Base-by-base conservation (phyloP, 345 rosid genomes). In the Brassica juncea region DNA sequence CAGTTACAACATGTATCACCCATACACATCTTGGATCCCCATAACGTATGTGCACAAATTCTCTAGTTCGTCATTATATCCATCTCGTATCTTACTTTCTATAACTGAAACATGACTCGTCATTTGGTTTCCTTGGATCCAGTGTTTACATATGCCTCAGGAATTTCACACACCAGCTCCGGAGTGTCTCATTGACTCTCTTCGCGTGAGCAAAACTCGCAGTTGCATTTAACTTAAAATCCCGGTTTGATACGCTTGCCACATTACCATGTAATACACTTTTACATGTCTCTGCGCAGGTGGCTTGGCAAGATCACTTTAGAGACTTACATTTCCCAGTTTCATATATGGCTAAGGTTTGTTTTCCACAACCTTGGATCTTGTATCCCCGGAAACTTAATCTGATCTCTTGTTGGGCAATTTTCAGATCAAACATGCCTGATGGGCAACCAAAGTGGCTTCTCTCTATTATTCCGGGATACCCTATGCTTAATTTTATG, bases 391-490 rank as follows among this genome's bases (percentile, higher is more conserved):
- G 2, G 5, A 79, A 73, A 16, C 32, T 3, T 25, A 23, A 23
- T 23, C 25, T 23, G 25, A 49, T 15, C 30, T 19, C 44, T 49
- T 70, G 55, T 49, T 80, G 37, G 39, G 28, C 8, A 62, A 67
- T 25, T 32, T 76, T 59, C 93, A 93, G 97, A 85, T 90, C 97
- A 2, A 87, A 93, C 82, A 8, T 85, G 57, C 89, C 99, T 74
- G 87, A 91, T 73, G 99, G 99, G 74, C 99, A 95, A 81, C 99
- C 98, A 21, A 95, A 95, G 82, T 95, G 99, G 99, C 99, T 95
- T 78, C 96, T 93, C 82, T 89, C 89, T 62, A 9, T 95, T 15
- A 85, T 95, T 84, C 99, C 99, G 3, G 93, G 86, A 80, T 90
- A 89, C 81, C 99, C 99, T 6, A 16, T 93, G 86, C 90, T 95